phyloP scores from a whole-genome alignment of 148 eudicot genomes.

The Pouteria glomerata region DNA sequence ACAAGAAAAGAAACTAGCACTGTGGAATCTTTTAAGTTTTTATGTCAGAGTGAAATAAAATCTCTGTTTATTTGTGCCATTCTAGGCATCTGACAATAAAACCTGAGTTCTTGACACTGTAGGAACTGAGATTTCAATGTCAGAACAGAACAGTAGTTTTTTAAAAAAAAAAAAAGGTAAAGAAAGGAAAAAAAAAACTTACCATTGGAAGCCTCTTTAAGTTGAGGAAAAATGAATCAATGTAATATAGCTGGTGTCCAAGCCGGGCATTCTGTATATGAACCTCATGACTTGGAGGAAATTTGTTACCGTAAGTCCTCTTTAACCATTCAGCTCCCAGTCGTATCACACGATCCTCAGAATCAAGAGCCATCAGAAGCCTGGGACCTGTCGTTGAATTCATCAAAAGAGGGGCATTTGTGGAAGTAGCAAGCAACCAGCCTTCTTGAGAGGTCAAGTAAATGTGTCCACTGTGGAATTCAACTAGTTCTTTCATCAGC shows the following conservation, averaged over 20 bases:
- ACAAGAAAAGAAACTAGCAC: background rate
- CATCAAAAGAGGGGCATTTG: slow-evolving; percentile 67
- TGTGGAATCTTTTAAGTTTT: background rate
- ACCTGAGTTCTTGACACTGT: background rate
- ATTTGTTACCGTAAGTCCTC: slow-evolving; percentile 38
- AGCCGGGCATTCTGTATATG: slow-evolving; percentile 78
- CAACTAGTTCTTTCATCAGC: slow-evolving; percentile 91
- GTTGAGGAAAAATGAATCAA: slow-evolving; percentile 86
- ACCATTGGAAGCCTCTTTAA: slow-evolving; percentile 96
- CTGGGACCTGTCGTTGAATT: slow-evolving; percentile 62
- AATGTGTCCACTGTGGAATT: slow-evolving; percentile 82
- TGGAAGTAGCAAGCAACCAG: slow-evolving; percentile 85
- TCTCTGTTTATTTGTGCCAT: background rate
- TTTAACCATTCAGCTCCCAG: slow-evolving; percentile 76
- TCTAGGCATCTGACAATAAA: too few relatives aligned
- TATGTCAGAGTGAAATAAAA: background rate
- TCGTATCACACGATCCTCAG: slow-evolving; percentile 60
- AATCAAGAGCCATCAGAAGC: slow-evolving; percentile 69
- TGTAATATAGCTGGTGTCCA: slow-evolving; percentile 61
- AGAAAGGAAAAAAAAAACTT: slow-evolving; percentile 8
- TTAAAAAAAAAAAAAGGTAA: background rate
- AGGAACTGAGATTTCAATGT: background rate
- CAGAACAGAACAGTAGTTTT: too few relatives aligned
- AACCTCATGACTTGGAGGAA: slow-evolving; percentile 56
- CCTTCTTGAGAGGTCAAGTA: slow-evolving; percentile 92